Conservation (phyloP, 1,284 basidiomycete species). For the Mixia osmundae region DNA sequence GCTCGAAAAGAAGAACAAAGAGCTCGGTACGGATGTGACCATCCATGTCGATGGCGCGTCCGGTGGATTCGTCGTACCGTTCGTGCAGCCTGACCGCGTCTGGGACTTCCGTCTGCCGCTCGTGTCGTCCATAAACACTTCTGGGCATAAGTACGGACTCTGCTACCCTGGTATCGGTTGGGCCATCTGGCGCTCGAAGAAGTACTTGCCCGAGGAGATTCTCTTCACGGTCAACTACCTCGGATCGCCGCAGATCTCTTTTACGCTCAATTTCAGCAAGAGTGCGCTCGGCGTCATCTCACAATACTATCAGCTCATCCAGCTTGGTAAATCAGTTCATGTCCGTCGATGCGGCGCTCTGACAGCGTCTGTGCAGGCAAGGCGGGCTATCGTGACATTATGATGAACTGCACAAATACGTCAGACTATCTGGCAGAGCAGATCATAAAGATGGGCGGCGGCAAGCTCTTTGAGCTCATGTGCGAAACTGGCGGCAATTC, state of each 20-base stretch:
- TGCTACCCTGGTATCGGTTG: constrained; percentile 21
- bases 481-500: constrained; percentile 14
- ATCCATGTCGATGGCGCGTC: constrained; percentile 18
- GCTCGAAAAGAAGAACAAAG: constrained; percentile 19
- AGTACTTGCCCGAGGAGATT: constrained; percentile 21
- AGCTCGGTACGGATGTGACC: constrained; percentile 19
- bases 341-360: background rate
- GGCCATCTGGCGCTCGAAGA: constrained; percentile 19
- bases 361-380: constrained; percentile 15
- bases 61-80: constrained; percentile 22
- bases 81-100: constrained; percentile 18
- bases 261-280: constrained; percentile 21
- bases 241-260: constrained; percentile 11
- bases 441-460: constrained; percentile 12
- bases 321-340: constrained; percentile 4
- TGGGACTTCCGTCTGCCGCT: constrained; percentile 24
- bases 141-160: constrained; percentile 16
- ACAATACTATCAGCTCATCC: constrained; percentile 17
- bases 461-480: constrained; percentile 17
- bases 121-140: constrained; percentile 21
- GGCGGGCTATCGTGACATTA: constrained; percentile 21
- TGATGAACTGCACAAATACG: constrained; percentile 17
- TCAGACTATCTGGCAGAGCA: constrained; percentile 15
- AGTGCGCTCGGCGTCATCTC: constrained; percentile 15
- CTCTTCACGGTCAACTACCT: constrained; percentile 18